phyloP scores from a whole-genome alignment of 768 basidiomycete species.

The Tylopilus sp. region DNA sequence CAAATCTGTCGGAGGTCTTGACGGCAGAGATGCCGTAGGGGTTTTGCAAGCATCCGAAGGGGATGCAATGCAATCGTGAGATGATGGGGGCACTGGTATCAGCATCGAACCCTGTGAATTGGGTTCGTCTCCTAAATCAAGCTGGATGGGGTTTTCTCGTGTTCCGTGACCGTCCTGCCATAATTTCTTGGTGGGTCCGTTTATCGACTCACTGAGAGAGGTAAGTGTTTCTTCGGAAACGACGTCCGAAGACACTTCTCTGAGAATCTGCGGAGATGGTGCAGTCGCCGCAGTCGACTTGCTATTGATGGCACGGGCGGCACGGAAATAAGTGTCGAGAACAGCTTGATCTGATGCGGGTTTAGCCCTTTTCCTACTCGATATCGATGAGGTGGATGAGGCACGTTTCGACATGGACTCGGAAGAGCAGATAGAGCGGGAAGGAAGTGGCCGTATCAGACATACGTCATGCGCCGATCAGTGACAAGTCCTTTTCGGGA shows the following conservation, averaged over 20 bases:
- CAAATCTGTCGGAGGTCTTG: constrained; percentile 2
- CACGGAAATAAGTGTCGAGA: constrained; percentile 29
- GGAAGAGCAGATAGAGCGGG: constrained; percentile 13
- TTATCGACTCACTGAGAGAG: constrained; percentile 8
- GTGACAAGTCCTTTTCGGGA: constrained; percentile 20
- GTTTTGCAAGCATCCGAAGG: constrained; percentile 9
- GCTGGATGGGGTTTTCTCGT: constrained; percentile 21
- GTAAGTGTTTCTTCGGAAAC: constrained; percentile 16
- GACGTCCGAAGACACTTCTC: constrained; percentile 5
- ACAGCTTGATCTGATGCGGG: constrained; percentile 14
- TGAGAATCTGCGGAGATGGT: constrained; percentile 18
- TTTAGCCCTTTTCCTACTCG: constrained; percentile 23
- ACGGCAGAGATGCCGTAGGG: constrained; percentile 6
- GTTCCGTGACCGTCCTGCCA: constrained; percentile 26
- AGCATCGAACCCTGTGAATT: constrained; percentile 4
- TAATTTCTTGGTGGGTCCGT: constrained; percentile 1
- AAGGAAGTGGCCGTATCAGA: constrained; percentile 8
- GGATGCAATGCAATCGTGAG: constrained; percentile 11
- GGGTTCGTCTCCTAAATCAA: constrained; percentile 21
- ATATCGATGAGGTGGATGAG: constrained; percentile 6
- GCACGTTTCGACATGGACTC: constrained; percentile 23
- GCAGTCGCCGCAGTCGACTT: constrained; percentile 8
- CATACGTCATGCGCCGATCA: constrained; percentile 31
- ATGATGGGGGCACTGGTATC: constrained; percentile 7
- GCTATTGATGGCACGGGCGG: constrained; percentile 7